phyloP scores from a whole-genome alignment of 148 eudicot genomes.

The Oxyria digyna region DNA sequence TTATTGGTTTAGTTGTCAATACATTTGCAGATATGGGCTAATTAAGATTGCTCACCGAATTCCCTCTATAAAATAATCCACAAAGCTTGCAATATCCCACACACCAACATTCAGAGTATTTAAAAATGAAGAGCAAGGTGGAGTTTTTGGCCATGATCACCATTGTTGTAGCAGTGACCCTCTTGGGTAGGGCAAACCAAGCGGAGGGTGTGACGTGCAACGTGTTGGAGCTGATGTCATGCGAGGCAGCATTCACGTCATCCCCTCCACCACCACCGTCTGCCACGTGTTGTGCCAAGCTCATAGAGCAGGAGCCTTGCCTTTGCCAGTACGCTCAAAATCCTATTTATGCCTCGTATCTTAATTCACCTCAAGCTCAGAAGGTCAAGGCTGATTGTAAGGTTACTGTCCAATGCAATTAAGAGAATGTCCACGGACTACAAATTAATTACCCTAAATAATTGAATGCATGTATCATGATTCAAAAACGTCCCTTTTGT shows the following conservation, averaged over 20 bases:
- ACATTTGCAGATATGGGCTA: too few relatives aligned
- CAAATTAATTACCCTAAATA: too few relatives aligned
- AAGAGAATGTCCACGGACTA: too few relatives aligned
- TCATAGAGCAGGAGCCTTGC: slow-evolving; percentile 44
- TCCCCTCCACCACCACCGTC: slow-evolving; percentile 18
- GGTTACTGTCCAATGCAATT: not conserved
- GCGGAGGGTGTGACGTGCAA: slow-evolving; percentile 25
- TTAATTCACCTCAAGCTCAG: slow-evolving; percentile 34
- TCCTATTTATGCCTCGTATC: slow-evolving; percentile 27
- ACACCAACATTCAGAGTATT: too few relatives aligned
- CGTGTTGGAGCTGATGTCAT: slow-evolving; percentile 26
- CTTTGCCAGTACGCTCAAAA: slow-evolving; percentile 46
- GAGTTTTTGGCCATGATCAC: not conserved
- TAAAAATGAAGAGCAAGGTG: not conserved
- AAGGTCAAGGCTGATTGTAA: slow-evolving; percentile 18
- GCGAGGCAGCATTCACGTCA: slow-evolving; percentile 23
- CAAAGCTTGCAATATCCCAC: too few relatives aligned
- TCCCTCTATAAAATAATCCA: too few relatives aligned
- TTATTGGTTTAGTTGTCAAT: too few relatives aligned
- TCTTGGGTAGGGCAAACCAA: not conserved
- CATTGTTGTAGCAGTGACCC: not conserved
- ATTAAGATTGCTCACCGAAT: too few relatives aligned
- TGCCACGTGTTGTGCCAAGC: slow-evolving; percentile 29
- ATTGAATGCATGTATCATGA: too few relatives aligned
- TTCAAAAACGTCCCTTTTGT: too few relatives aligned